Evolutionary conservation across 768 basidiomycete species (phyloP).

Genomic region (Termitomyces sp.): DNA sequence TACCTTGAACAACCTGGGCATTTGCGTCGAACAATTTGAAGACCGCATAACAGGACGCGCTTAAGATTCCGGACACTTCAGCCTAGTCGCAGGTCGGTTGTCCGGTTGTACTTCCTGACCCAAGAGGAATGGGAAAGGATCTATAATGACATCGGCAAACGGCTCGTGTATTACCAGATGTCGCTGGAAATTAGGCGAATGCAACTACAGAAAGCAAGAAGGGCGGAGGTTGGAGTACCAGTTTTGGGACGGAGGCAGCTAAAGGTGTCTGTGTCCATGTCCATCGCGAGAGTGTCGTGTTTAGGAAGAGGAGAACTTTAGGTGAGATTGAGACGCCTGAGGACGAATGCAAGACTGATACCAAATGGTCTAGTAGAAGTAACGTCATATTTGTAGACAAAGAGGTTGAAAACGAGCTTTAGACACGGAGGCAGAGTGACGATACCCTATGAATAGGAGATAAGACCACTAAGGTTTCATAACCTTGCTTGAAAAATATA

Average conservation of each 20-base stretch:
- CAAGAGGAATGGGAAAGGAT: neutral
- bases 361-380: neutral
- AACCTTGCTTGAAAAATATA: too few species aligned
- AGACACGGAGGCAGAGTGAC: too few species aligned
- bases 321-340: neutral
- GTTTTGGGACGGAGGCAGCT: neutral
- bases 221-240: neutral
- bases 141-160: neutral
- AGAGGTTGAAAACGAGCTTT: neutral
- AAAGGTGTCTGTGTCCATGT: neutral
- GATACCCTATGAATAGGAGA: too few species aligned
- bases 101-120: neutral
- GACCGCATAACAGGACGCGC: neutral
- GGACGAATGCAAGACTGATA: neutral
- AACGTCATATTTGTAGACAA: neutral
- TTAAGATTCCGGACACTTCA: too few species aligned
- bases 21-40: neutral
- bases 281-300: neutral
- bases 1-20: neutral
- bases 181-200: neutral
- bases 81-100: neutral
- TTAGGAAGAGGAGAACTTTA: neutral
- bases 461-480: too few species aligned
- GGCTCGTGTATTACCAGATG: neutral
- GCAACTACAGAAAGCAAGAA: neutral